Evolutionary conservation across 805 yeast species (phyloP).

Genomic region (Candida takata): DNA sequence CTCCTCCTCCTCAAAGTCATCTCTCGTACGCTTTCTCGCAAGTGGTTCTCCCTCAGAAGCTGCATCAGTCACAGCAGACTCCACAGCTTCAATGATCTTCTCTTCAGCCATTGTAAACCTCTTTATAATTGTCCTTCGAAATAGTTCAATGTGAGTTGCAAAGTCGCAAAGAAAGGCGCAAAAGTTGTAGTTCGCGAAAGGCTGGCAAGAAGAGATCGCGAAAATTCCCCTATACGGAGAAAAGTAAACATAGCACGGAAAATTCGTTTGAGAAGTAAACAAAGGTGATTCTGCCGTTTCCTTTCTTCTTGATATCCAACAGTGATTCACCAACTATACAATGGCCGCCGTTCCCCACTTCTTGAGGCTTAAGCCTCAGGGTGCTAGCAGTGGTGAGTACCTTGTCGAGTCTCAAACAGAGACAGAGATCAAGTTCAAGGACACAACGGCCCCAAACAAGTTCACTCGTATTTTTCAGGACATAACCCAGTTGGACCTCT

Average conservation of each 20-base stretch:
- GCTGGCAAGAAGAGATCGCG: conserved; percentile 1
- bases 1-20: conserved; percentile 19
- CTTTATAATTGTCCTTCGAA: neutral
- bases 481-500: conserved; percentile 30
- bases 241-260: conserved; percentile 9
- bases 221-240: conserved; percentile 6
- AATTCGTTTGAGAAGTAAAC: neutral
- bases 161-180: neutral
- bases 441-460: conserved; percentile 20
- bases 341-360: conserved; percentile 28
- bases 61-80: neutral
- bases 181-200: conserved; percentile 1
- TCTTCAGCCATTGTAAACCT: conserved; percentile 1
- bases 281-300: no score
- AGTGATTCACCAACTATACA: no score
- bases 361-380: conserved; percentile 31
- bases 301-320: no score
- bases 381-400: conserved; percentile 12
- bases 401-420: conserved; percentile 20
- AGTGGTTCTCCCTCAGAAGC: conserved; percentile 4
- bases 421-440: conserved; percentile 21
- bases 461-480: conserved; percentile 30
- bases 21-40: conserved; percentile 24
- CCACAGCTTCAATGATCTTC: neutral
- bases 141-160: neutral